Evolutionary conservation across 1,139 yeast species (phyloP).

Genomic region (Spathaspora sp.): DNA sequence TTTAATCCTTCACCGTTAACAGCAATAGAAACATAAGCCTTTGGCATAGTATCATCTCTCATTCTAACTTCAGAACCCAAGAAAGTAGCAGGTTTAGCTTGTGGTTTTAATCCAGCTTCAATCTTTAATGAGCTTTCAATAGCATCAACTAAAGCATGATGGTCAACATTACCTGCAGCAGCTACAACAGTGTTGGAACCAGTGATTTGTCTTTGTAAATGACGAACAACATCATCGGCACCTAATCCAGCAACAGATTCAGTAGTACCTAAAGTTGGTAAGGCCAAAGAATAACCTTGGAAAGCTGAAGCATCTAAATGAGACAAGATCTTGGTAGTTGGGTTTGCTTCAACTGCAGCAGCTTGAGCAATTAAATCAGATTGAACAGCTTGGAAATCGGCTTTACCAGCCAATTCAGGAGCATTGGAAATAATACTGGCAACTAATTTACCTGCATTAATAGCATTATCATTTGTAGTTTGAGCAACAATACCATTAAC

Average conservation of each 20-base stretch:
- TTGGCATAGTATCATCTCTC: constrained; percentile 84
- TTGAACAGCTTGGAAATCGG: constrained; percentile 36
- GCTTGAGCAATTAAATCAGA: constrained; percentile 40
- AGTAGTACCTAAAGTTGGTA: constrained; percentile 72
- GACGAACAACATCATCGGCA: constrained; percentile 55
- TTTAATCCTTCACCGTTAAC: constrained; percentile 65
- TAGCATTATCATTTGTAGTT: constrained; percentile 44
- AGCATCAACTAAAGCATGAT: constrained; percentile 65
- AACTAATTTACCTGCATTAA: constrained; percentile 42
- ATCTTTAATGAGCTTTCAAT: constrained; percentile 52
- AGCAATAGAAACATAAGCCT: constrained; percentile 74
- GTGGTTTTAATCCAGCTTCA: constrained; percentile 56
- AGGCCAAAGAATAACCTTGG: constrained; percentile 78
- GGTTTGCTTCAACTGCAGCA: constrained; percentile 45
- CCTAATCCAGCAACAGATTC: constrained; percentile 62
- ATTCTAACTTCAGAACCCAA: constrained; percentile 83
- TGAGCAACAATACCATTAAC: constrained; percentile 54
- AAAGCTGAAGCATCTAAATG: constrained; percentile 79
- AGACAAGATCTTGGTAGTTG: constrained; percentile 56
- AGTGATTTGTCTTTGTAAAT: constrained; percentile 56
- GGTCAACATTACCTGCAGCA: constrained; percentile 71
- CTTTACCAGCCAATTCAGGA: constrained; percentile 27
- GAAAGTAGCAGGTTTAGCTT: constrained; percentile 55
- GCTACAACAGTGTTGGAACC: constrained; percentile 67
- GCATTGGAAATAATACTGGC: constrained; percentile 38